phyloP scores from a whole-genome alignment of 176 grass and related monocot genomes.

The Oryza rufipogon region DNA sequence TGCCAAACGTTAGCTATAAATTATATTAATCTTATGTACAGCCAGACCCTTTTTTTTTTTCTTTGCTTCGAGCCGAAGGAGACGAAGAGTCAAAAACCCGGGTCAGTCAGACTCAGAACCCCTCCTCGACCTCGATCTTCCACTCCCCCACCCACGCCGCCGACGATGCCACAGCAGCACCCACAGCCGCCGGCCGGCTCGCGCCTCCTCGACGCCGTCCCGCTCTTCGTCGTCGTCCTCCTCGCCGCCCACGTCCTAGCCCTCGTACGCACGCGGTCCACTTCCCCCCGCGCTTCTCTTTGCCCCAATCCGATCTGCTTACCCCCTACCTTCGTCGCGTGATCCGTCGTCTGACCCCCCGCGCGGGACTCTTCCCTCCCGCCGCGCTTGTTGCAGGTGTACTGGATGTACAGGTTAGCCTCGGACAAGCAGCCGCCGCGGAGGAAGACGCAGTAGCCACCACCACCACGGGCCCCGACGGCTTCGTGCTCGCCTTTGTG shows the following conservation, averaged over 20 bases:
- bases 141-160: not conserved
- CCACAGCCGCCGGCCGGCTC: not conserved
- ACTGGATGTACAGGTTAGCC: conserved; percentile 64
- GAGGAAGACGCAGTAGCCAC: conserved; percentile 59
- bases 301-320: not conserved
- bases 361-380: not conserved
- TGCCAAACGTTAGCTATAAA: accelerated
- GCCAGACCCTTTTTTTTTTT: too few relatives aligned
- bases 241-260: conserved; percentile 50
- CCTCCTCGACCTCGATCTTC: not conserved
- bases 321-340: too few relatives aligned
- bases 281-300: not conserved
- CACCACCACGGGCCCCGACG: not conserved
- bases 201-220: conserved; percentile 39
- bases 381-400: conserved; percentile 41
- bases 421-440: conserved; percentile 49
- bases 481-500: not conserved
- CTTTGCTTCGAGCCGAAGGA: not conserved
- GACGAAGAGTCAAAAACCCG: not conserved
- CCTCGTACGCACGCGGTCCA: conserved; percentile 33
- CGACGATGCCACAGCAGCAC: conserved; percentile 39
- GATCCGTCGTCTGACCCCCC: not conserved
- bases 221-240: conserved; percentile 48
- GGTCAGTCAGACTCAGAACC: not conserved
- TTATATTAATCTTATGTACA: too few relatives aligned